Base-by-base conservation (phyloP, 345 rosid genomes). In the Gossypium thurberi region DNA sequence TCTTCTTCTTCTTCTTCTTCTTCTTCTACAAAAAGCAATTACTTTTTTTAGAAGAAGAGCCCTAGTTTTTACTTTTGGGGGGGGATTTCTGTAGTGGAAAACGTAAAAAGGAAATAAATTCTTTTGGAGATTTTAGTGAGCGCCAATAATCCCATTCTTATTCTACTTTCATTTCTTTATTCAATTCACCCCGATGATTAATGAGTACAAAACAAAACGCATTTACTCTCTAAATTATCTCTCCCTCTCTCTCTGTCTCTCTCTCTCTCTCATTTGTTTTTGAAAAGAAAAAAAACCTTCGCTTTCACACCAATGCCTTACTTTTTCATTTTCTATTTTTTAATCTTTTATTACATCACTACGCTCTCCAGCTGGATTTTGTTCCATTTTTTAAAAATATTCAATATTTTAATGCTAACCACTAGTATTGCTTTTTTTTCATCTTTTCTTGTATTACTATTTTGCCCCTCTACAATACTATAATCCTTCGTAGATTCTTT, bases 161-260 rank as follows among this genome's bases (percentile, higher is more conserved):
- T 2, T 5, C 33, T 33, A 33, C 21, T 57, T 21, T 21, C 1
- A 7, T 42, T 11, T 11, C 25, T 6, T 14, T 71, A 18, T 18
- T 71, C 3, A 20, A 1, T 51, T 4, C 26, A 46, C 10, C 44
- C 3, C 17, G 11, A 12, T 59, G 20, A 42, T 81, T 76, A n/a
- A 77, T 79, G 78, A 69, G 72, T 67, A 62, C 21, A 79, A 81
- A 73, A 79, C 84, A 75, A 84, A 75, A 72, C 64, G 78, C 78
- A 77, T 61, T 69, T 56, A 69, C 23, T 44, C 21, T 8, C 46
- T 14, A n/a, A 28, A 48, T 43, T 42, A 26, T 25, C 28, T 8
- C 2, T 0, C 44, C 25, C 51, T 0, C 10, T 10, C 0, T 8
- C 37, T 33, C 37, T 3, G 0, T 28, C 33, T 21, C 21, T 28